phyloP scores from a whole-genome alignment of 2,329 filamentous ascomycete species.

The Chaetomium globosum region DNA sequence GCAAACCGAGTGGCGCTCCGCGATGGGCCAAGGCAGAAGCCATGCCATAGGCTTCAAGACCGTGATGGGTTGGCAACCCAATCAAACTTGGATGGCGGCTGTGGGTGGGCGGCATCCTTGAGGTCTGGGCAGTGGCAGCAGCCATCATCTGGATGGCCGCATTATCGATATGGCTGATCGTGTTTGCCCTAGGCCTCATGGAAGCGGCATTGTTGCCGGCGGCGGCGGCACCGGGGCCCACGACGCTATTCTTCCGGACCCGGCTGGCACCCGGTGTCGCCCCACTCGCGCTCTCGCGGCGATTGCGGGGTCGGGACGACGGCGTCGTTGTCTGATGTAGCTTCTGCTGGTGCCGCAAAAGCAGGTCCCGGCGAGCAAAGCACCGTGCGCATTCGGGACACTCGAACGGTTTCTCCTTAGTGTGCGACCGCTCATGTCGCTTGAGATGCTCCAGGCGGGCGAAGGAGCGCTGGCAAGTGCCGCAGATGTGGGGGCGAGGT shows the following conservation, averaged over 20 bases:
- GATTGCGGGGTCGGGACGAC: conserved; percentile 81
- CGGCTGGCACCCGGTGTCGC: conserved; percentile 68
- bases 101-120: conserved; percentile 57
- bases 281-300: conserved; percentile 84
- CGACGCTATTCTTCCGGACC: conserved; percentile 91
- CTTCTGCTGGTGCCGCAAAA: conserved; percentile 97
- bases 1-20: conserved; percentile 67
- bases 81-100: conserved; percentile 75
- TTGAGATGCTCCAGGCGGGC: conserved; percentile 95
- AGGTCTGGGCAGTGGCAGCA: conserved; percentile 58
- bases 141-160: conserved; percentile 72
- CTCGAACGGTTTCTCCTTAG: conserved; percentile 98
- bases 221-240: conserved; percentile 53
- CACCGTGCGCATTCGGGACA: conserved; percentile 93
- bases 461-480: conserved; percentile 88
- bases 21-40: conserved; percentile 68
- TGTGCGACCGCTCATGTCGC: conserved; percentile 95
- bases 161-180: conserved; percentile 89
- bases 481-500: conserved; percentile 90
- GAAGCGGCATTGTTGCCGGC: conserved; percentile 54
- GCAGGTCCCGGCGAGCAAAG: conserved; percentile 88
- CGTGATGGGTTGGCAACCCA: conserved; percentile 61
- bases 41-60: conserved; percentile 70
- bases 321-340: conserved; percentile 91
- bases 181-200: conserved; percentile 90